Percentiles rank a stretch among this genome's conserved stretches.
These are phyloP conservation scores for Trifolium repens DNA, from an alignment of 306 rosid species.

Conservation along the genomic window DNA sequence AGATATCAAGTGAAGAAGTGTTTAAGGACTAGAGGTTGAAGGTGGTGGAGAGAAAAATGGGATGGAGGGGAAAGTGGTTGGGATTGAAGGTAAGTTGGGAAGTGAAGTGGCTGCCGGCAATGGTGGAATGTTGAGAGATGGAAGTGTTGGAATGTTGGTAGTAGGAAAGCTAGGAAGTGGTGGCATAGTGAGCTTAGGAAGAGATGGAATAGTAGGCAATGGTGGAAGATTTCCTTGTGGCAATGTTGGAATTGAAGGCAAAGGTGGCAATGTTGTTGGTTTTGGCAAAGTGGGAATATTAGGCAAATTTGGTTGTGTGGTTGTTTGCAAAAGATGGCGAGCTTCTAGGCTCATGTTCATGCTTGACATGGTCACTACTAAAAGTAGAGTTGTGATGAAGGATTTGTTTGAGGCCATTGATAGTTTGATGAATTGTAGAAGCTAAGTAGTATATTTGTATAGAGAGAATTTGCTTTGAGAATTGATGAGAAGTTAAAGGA, in stretches of 20 bases:
- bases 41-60: constrained; percentile 48
- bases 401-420: constrained; percentile 34
- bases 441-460: background rate
- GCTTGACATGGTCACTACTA: constrained; percentile 37
- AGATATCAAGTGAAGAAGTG: background rate
- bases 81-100: constrained; percentile 12
- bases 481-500: background rate
- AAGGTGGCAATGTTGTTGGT: background rate
- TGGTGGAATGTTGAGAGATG: constrained; percentile 9
- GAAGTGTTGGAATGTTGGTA: background rate
- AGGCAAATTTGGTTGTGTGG: constrained; percentile 32
- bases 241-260: background rate
- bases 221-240: background rate
- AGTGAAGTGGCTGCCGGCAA: background rate
- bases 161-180: constrained; percentile 40
- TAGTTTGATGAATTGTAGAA: constrained; percentile 11
- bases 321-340: constrained; percentile 40
- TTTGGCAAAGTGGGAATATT: constrained; percentile 23
- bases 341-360: constrained; percentile 26
- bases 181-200: constrained; percentile 22
- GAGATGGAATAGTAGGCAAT: background rate
- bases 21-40: constrained; percentile 40
- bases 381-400: constrained; percentile 24
- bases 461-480: constrained; percentile 2
- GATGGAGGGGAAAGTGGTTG: constrained; percentile 36